These are phyloP conservation scores for Lachancea quebecensis DNA, from an alignment of 805 yeast species.

Conservation along the genomic window DNA sequence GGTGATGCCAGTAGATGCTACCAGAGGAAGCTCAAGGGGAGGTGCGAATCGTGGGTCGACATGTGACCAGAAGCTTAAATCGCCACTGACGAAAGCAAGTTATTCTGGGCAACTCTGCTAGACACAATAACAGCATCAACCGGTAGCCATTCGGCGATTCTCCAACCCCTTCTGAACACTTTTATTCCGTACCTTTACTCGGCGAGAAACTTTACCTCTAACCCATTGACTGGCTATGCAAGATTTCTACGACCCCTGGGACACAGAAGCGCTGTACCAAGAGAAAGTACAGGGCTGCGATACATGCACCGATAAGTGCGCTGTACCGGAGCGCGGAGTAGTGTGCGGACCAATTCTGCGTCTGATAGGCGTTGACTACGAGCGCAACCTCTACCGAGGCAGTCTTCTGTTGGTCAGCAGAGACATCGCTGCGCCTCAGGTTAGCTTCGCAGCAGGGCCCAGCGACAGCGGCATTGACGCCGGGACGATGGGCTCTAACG, in stretches of 20 bases:
- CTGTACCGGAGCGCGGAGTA: conserved; percentile 21
- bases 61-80: too few relatives aligned
- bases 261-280: conserved; percentile 17
- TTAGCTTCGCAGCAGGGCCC: conserved; percentile 22
- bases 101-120: too few relatives aligned
- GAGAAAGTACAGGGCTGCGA: conserved; percentile 18
- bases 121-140: too few relatives aligned
- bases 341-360: conserved; percentile 75
- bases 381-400: conserved; percentile 52
- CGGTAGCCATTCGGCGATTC: neutral
- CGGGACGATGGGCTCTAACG: neutral
- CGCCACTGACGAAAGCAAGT: too few relatives aligned
- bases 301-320: conserved; percentile 18
- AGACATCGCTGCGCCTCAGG: conserved; percentile 25
- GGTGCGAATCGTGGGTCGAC: too few relatives aligned
- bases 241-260: conserved; percentile 23
- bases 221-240: conserved; percentile 7
- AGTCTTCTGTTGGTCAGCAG: conserved; percentile 59
- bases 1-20: too few relatives aligned
- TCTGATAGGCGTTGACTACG: conserved; percentile 55
- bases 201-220: neutral
- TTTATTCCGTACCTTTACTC: neutral
- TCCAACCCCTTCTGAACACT: neutral
- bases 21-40: too few relatives aligned
- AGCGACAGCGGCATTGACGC: conserved; percentile 20